Percentiles rank a stretch among this genome's conserved stretches.
These are phyloP conservation scores for Aspergillus glaucus DNA, from an alignment of 2,329 filamentous ascomycete genomes.

Conservation along the genomic window DNA sequence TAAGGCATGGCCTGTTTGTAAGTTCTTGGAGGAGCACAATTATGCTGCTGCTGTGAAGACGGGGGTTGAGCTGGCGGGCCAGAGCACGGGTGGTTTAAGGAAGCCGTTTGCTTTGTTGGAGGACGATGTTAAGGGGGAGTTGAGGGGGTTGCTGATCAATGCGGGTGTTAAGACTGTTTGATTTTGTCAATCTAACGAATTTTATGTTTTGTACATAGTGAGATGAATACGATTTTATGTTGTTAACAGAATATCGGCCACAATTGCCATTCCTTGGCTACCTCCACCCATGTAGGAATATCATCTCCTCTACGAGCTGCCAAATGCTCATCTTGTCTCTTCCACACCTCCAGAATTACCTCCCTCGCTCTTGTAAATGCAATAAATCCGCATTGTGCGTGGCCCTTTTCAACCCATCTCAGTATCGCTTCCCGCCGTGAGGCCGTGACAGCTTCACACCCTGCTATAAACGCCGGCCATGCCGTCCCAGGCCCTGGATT, in stretches of 20 bases:
- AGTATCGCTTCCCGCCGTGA: slow-evolving; percentile 16
- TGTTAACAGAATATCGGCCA: slow-evolving; percentile 25
- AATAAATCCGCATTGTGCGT: slow-evolving; percentile 17
- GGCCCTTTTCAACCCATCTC: slow-evolving; percentile 20
- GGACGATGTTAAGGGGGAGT: slow-evolving; percentile 26
- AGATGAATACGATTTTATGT: not conserved
- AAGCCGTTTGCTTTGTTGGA: slow-evolving; percentile 44
- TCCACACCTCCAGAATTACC: slow-evolving; percentile 25
- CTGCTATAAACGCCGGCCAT: slow-evolving; percentile 38
- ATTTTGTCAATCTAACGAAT: not conserved
- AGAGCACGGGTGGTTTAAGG: slow-evolving; percentile 42
- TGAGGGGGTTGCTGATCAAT: slow-evolving; percentile 32
- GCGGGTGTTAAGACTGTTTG: slow-evolving; percentile 33
- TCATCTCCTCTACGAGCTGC: slow-evolving; percentile 13
- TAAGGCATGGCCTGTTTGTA: slow-evolving; percentile 47
- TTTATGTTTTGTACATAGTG: not conserved
- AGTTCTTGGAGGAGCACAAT: slow-evolving; percentile 45
- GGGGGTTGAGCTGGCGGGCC: slow-evolving; percentile 43
- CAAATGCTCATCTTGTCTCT: slow-evolving; percentile 19
- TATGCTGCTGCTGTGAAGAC: slow-evolving; percentile 47
- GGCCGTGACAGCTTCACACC: slow-evolving; percentile 30
- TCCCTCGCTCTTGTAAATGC: slow-evolving; percentile 19
- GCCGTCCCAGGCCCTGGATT: slow-evolving; percentile 21
- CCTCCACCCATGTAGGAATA: slow-evolving; percentile 25
- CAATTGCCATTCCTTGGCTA: slow-evolving; percentile 15